These are phyloP conservation scores for Starmera pachycereana DNA, from an alignment of 805 yeast species.

Conservation along the genomic window DNA sequence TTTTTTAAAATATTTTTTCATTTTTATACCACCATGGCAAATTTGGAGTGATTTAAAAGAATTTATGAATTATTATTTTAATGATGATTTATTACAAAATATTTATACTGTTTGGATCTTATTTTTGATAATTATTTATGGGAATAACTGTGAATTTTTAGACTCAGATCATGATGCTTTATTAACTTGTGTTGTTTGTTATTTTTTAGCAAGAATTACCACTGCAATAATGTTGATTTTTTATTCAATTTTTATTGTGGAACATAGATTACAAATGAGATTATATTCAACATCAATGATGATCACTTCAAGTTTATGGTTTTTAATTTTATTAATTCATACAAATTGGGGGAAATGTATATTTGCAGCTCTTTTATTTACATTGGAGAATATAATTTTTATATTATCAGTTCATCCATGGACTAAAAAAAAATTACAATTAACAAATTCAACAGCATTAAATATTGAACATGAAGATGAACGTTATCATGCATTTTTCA, in stretches of 20 bases:
- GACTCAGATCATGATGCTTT: constrained; percentile 28
- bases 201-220: constrained; percentile 28
- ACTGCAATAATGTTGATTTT: constrained; percentile 21
- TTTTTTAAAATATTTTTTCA: constrained; percentile 35
- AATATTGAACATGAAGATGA: constrained; percentile 63
- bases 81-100: constrained; percentile 48
- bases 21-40: constrained; percentile 50
- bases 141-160: constrained; percentile 34
- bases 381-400: constrained; percentile 31
- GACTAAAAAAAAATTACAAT: constrained; percentile 30
- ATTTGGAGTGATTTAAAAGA: constrained; percentile 60
- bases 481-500: constrained; percentile 43
- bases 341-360: constrained; percentile 35
- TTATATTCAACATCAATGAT: constrained; percentile 25
- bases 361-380: constrained; percentile 28
- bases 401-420: constrained; percentile 35
- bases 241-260: constrained; percentile 34
- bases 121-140: constrained; percentile 36
- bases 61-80: constrained; percentile 52
- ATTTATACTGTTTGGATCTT: constrained; percentile 43
- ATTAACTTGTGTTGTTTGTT: constrained; percentile 25
- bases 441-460: constrained; percentile 45
- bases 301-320: constrained; percentile 34
- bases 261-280: constrained; percentile 41
- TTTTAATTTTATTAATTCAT: constrained; percentile 37